Base-by-base conservation (phyloP, 192 early-diverging fungal species). In the Polychytrium aggregatum region DNA sequence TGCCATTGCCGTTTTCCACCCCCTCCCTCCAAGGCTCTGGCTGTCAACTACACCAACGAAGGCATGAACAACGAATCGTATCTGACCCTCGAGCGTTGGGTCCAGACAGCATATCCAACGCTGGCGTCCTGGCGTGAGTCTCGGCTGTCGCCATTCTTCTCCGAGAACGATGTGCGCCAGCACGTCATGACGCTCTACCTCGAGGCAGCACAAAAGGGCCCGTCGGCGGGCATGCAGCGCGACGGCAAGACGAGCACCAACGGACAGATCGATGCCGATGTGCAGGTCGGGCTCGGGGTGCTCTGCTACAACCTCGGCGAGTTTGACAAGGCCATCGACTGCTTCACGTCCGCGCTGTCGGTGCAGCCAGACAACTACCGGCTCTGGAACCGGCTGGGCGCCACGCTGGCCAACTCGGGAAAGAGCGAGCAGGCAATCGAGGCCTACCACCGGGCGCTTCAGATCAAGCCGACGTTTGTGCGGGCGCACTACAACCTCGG, bases 341-440 rank as follows among this genome's bases (percentile, higher is more conserved):
- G 96, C 60, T 99, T 99, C 70, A 78, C 84, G 48, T 81, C 92
- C 0, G 92, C 92, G 31, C 62, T 99, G 33, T 76, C 82, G 16
- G 74, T 74, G 21, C 72, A 85, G 17, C 96, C 96, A 11, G 71
- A 84, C 37, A 89, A 97, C 59, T 95, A 93, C 60, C 67, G 92
- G 56, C 70, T 96, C 31, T 98, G 89, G 89, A 97, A 97, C 71
- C 88, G 90, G 52, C 74, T 97, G 24, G 96, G 96, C 41, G 96
- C 96, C 3, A 99, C 93, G 0, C 72, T 91, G 34, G 96, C 93
- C 20, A 97, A 99, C 55, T 73, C 83, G 13, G 73, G 73, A n/a
- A 67, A 85, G 37, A 74, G 83, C 18, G 46, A 63, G 20, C 71
- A 77, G 14, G 91, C 93, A 8, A 86, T 94, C 6, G 86, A 90